phyloP scores from a whole-genome alignment of 805 yeast species.

The Pichia rugopelliculosa region DNA sequence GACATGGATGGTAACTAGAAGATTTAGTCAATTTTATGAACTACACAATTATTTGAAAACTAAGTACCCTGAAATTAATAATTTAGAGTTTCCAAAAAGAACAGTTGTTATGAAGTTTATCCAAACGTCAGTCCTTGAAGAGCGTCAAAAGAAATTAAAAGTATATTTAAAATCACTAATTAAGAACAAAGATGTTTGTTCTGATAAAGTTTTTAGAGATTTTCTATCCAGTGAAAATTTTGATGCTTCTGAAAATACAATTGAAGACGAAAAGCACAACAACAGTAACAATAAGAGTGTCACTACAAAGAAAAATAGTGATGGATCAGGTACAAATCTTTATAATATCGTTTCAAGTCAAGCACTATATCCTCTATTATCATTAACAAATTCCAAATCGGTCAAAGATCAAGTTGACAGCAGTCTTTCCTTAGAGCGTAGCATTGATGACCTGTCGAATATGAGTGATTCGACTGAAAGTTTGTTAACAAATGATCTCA shows the following conservation, averaged over 20 bases:
- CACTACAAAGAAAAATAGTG: conserved; percentile 12
- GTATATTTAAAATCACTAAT: conserved; percentile 53
- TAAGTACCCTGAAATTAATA: conserved; percentile 42
- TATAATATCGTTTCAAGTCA: conserved; percentile 28
- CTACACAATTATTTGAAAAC: conserved; percentile 57
- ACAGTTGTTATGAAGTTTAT: conserved; percentile 69
- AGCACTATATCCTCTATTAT: conserved; percentile 8
- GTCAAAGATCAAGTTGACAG: background rate
- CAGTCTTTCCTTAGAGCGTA: background rate
- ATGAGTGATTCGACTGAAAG: background rate
- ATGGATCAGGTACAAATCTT: conserved; percentile 25
- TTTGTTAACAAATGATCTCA: background rate
- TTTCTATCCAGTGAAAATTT: conserved; percentile 73
- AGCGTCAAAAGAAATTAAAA: conserved; percentile 55
- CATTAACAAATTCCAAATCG: background rate
- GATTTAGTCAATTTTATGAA: conserved; percentile 77
- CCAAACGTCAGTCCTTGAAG: conserved; percentile 52
- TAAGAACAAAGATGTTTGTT: conserved; percentile 61
- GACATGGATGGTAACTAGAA: conserved; percentile 85
- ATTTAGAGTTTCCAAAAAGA: conserved; percentile 50
- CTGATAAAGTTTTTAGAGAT: conserved; percentile 60
- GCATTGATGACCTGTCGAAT: background rate
- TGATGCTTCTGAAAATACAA: conserved; percentile 15
- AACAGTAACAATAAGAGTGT: conserved; percentile 12
- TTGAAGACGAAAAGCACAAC: conserved; percentile 10